Evolutionary conservation across 2,329 filamentous ascomycete genomes (phyloP).

Genomic region (Aspergillus pseudoglaucus): DNA sequence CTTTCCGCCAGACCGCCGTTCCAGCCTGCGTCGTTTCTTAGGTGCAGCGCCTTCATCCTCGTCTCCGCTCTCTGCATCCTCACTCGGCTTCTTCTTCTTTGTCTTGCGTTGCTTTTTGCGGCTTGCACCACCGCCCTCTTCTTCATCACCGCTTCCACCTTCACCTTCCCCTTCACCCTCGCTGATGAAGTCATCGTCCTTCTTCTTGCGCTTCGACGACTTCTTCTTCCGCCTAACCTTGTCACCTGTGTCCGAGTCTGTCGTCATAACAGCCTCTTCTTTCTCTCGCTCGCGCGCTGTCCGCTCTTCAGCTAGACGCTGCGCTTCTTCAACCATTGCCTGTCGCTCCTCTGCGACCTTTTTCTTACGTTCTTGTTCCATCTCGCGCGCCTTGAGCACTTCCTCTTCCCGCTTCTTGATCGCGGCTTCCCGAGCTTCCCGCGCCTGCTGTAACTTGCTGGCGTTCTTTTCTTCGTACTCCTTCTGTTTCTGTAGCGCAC

Average conservation of each 20-base stretch:
- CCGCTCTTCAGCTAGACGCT: conserved; percentile 63
- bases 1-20: conserved; percentile 43
- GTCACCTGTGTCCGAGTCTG: conserved; percentile 75
- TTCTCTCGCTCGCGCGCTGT: conserved; percentile 62
- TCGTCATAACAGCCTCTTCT: conserved; percentile 71
- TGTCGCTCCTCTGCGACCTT: conserved; percentile 83
- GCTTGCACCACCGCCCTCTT: not conserved
- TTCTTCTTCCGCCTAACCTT: conserved; percentile 70
- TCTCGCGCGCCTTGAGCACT: conserved; percentile 59
- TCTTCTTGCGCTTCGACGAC: conserved; percentile 56
- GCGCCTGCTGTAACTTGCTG: conserved; percentile 74
- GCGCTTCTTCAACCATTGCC: conserved; percentile 69
- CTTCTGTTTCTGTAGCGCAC: conserved; percentile 73
- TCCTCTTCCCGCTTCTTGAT: conserved; percentile 71
- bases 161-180: conserved; percentile 40
- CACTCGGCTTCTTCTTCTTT: conserved; percentile 21
- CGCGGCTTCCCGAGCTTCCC: conserved; percentile 73
- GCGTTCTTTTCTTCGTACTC: conserved; percentile 94
- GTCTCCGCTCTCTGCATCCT: conserved; percentile 23
- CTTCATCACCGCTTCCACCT: not conserved
- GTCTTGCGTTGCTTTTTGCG: conserved; percentile 11
- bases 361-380: conserved; percentile 65
- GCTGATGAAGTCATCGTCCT: conserved; percentile 35
- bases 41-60: conserved; percentile 31
- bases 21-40: conserved; percentile 56